Evolutionary conservation across 2,329 filamentous ascomycete species (phyloP).

Genomic region (Paraphoma chrysanthemicola): DNA sequence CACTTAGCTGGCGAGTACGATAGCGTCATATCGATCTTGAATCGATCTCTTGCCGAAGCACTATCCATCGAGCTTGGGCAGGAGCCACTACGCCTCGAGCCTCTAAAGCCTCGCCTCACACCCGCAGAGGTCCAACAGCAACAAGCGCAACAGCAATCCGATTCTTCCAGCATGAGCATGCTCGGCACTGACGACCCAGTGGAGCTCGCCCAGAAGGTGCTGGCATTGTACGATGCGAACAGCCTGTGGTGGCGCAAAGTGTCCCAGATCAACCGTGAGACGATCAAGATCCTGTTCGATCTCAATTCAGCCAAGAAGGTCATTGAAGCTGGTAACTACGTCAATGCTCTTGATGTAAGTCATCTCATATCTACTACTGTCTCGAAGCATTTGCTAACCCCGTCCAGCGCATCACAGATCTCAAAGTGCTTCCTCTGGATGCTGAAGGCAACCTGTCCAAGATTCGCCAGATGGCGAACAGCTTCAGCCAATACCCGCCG

Average conservation of each 20-base stretch:
- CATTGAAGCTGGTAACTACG: slow-evolving; percentile 66
- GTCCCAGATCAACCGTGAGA: slow-evolving; percentile 63
- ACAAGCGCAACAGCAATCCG: slow-evolving; percentile 37
- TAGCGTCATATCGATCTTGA: slow-evolving; percentile 88
- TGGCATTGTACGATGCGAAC: slow-evolving; percentile 66
- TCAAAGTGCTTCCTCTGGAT: slow-evolving; percentile 81
- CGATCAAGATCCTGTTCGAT: slow-evolving; percentile 64
- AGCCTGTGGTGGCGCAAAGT: slow-evolving; percentile 68
- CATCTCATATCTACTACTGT: background rate
- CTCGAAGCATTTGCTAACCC: slow-evolving; percentile 8
- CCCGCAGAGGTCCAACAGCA: slow-evolving; percentile 37
- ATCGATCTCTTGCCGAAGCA: slow-evolving; percentile 87
- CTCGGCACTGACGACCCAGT: slow-evolving; percentile 73
- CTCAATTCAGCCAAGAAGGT: slow-evolving; percentile 67
- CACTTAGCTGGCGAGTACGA: slow-evolving; percentile 96
- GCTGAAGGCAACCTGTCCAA: slow-evolving; percentile 76
- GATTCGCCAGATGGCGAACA: slow-evolving; percentile 81
- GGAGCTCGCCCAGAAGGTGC: slow-evolving; percentile 68
- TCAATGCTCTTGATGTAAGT: slow-evolving; percentile 70
- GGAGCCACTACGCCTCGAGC: slow-evolving; percentile 77
- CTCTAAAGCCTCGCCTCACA: slow-evolving; percentile 73
- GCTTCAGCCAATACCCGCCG: slow-evolving; percentile 79
- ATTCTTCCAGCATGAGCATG: slow-evolving; percentile 63
- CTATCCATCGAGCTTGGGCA: slow-evolving; percentile 86
- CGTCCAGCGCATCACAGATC: slow-evolving; percentile 71